Conservation (phyloP, 2,329 filamentous ascomycete species). For the Clonostachys rosea region DNA sequence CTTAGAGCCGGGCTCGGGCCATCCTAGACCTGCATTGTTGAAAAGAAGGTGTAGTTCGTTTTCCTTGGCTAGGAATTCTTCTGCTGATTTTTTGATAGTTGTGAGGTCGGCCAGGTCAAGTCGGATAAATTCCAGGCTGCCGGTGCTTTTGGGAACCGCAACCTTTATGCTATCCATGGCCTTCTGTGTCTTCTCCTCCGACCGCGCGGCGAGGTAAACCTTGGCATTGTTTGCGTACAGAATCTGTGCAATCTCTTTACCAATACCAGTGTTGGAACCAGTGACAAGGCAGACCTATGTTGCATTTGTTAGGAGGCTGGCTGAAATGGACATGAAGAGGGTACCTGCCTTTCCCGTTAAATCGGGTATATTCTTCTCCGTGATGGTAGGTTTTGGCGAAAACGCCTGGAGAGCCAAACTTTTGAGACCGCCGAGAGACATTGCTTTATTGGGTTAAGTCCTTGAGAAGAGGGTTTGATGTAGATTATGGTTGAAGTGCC, state of each 20-base stretch:
- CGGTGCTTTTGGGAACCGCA: slow-evolving; percentile 19
- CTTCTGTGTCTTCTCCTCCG: slow-evolving; percentile 25
- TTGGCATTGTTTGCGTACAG: slow-evolving; percentile 46
- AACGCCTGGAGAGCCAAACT: slow-evolving; percentile 10
- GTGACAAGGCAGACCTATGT: slow-evolving; percentile 43
- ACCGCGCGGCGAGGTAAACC: slow-evolving; percentile 46
- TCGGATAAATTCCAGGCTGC: slow-evolving; percentile 28
- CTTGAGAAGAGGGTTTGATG: too few relatives aligned
- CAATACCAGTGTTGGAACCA: slow-evolving; percentile 28
- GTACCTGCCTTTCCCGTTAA: slow-evolving; percentile 26
- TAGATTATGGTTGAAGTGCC: too few relatives aligned
- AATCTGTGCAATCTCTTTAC: slow-evolving; percentile 42
- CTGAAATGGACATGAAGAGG: not conserved
- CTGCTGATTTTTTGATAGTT: slow-evolving; percentile 18
- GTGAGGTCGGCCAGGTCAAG: slow-evolving; percentile 30
- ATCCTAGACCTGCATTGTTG: slow-evolving; percentile 37
- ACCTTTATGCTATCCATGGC: slow-evolving; percentile 34
- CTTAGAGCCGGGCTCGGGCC: slow-evolving; percentile 23
- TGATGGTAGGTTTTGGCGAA: slow-evolving; percentile 30
- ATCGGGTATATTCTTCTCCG: slow-evolving; percentile 31
- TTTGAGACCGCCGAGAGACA: too few relatives aligned
- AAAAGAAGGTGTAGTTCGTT: slow-evolving; percentile 25
- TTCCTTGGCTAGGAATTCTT: slow-evolving; percentile 12
- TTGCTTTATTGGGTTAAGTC: too few relatives aligned
- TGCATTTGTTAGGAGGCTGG: not conserved